phyloP scores from a whole-genome alignment of 2,329 filamentous ascomycete genomes.

The Diplodia intermedia region DNA sequence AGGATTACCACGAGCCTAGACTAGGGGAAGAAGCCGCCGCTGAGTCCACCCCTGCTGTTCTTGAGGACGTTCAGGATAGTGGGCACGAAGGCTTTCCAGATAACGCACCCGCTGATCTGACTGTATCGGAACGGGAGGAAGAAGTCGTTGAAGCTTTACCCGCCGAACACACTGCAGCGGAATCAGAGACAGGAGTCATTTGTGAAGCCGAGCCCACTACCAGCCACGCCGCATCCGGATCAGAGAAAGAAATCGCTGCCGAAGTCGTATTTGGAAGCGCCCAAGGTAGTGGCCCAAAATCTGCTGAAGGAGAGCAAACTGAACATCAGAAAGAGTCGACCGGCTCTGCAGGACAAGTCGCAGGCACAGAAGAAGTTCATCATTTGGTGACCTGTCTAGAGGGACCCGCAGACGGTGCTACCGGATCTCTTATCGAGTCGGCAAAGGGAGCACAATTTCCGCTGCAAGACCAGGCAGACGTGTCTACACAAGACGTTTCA shows the following conservation, averaged over 20 bases:
- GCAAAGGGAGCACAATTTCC: not conserved
- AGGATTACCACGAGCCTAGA: not conserved
- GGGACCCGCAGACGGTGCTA: not conserved
- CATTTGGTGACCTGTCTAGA: slow-evolving; percentile 5
- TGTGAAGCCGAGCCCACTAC: not conserved
- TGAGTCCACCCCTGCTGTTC: not conserved
- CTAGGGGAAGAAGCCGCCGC: not conserved
- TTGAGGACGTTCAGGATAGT: not conserved
- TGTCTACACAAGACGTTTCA: not conserved
- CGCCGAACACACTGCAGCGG: too few species aligned
- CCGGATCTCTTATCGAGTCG: not conserved
- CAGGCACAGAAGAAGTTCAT: not conserved
- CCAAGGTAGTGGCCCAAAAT: not conserved
- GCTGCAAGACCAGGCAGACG: not conserved
- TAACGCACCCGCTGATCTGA: not conserved
- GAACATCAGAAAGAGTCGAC: not conserved
- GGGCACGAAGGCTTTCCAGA: not conserved
- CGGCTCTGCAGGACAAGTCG: not conserved
- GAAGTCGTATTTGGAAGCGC: not conserved
- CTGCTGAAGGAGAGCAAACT: not conserved
- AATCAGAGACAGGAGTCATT: not conserved
- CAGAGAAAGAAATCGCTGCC: not conserved
- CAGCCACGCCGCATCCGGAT: not conserved
- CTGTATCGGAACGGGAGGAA: not conserved
- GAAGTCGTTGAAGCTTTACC: not conserved